Conservation (phyloP, 305 asterid species). For the Fraxinus xanthoxyloides region DNA sequence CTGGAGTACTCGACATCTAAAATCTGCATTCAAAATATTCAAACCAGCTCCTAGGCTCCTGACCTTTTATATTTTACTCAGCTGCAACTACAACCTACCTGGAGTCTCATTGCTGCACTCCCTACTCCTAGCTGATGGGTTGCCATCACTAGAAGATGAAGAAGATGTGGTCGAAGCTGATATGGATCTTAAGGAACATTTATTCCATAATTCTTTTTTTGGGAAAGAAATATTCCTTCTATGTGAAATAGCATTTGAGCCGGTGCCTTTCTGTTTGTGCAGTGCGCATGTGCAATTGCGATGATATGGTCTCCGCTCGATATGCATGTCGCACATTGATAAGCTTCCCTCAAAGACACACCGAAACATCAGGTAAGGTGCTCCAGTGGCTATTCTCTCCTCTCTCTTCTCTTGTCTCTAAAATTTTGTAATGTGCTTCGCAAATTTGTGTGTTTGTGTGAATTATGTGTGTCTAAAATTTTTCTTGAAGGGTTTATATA, state of each 20-base stretch:
- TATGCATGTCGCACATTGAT: conserved; percentile 25
- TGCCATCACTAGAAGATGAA: conserved; percentile 6
- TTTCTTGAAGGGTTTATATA: conserved; percentile 26
- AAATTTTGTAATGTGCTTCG: not conserved
- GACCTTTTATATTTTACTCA: not conserved
- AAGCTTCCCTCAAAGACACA: conserved; percentile 34
- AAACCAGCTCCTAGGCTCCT: not conserved
- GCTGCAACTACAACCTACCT: not conserved
- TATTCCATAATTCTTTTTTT: conserved; percentile 11
- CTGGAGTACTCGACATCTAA: not conserved
- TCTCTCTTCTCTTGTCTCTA: not conserved
- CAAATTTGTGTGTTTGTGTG: not conserved
- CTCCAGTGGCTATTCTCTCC: conserved; percentile 18
- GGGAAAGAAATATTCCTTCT: conserved; percentile 23
- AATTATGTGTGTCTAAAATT: not conserved
- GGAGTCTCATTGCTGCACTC: not conserved
- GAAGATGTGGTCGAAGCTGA: conserved; percentile 23
- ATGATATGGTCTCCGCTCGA: conserved; percentile 41
- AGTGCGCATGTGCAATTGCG: conserved; percentile 35
- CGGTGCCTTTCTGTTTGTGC: conserved; percentile 22
- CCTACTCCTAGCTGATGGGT: not conserved
- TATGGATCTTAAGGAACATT: conserved; percentile 15
- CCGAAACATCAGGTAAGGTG: conserved; percentile 26
- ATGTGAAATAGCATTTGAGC: conserved; percentile 19
- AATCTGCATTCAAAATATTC: not conserved